Evolutionary conservation across 2,329 filamentous ascomycete genomes (phyloP), one percentile per base, ranked within the genome.

Genomic region (Fusarium tricinctum): DNA sequence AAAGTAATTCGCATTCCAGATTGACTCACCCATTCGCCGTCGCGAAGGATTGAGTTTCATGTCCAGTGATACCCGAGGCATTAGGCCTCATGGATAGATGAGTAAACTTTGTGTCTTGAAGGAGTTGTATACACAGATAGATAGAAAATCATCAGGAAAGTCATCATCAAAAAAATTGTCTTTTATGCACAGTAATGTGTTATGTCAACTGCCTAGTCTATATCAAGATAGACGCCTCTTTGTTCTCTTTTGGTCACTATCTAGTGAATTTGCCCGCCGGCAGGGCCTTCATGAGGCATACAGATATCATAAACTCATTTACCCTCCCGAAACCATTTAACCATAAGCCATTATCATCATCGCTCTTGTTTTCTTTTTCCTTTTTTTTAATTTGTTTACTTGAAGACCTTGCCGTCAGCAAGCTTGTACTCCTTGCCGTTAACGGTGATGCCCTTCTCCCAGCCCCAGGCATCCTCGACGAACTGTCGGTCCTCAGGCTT

Each of bases 351-450:
- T 78, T 72, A 77, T 76, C 74, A 73, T 78, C 71, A 69, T 65
- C 66, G 58, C 59, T 59, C 59, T 68, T 66, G 35, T 56, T 65
- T 68, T 66, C 44, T 39, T 52, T 64, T 60, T 60, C 44, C n/a
- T 48, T 48, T 61, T 48, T 49, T 66, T 60, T 67, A 32, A 73
- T 63, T 69, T 65, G 73, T 78, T 88, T 97, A 98, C 89, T 98
- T 98, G 92, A 97, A 98, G 81, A 98, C 94, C 90, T 98, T 97
- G 81, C 96, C 96, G 78, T 93, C 91, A 78, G 92, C 92, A 85
- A 91, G 93, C 81, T 89, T 84, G 85, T 94, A 97, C 79, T 91
- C 88, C 92, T 98, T 97, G 86, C 92, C 95, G 78, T 91, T 83
- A 77, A 93, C 87, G 71, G 84, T 84, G 77, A 94, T 84, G 72